Evolutionary conservation across 352 stramenopile genomes (phyloP).

Genomic region (Pythium pyrilobum): DNA sequence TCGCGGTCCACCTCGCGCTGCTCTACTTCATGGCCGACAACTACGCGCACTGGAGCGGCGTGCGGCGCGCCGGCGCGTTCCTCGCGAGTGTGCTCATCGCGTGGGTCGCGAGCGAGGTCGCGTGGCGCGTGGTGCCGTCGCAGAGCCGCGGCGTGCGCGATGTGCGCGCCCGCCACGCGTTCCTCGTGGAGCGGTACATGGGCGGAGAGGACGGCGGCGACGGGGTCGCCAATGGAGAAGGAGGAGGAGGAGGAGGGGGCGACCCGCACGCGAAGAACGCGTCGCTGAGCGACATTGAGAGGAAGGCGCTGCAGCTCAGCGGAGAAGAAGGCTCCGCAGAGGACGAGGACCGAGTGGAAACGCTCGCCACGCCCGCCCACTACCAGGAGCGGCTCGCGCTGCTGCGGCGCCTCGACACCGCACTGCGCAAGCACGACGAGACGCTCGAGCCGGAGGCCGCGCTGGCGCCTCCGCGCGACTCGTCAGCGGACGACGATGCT

Average conservation of each 20-base stretch:
- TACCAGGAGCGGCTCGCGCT: slow-evolving; percentile 11
- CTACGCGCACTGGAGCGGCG: slow-evolving; percentile 13
- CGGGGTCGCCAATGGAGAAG: not conserved
- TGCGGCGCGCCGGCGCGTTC: slow-evolving; percentile 20
- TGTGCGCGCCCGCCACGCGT: slow-evolving; percentile 16
- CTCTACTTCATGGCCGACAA: slow-evolving; percentile 26
- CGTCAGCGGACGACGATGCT: not conserved
- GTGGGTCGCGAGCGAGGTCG: slow-evolving; percentile 15
- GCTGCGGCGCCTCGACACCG: slow-evolving; percentile 15
- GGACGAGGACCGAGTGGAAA: not conserved
- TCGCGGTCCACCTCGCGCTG: slow-evolving; percentile 17
- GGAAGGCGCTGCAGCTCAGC: not conserved
- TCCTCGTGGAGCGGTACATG: slow-evolving; percentile 23
- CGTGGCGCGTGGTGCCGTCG: slow-evolving; percentile 11
- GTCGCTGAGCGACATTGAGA: not conserved
- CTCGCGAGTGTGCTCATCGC: slow-evolving; percentile 11
- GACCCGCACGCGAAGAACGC: too few species aligned
- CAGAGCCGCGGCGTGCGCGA: not conserved
- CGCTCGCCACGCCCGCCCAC: not conserved
- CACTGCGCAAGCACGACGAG: slow-evolving; percentile 6
- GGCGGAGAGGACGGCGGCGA: not conserved
- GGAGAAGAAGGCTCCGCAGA: not conserved
- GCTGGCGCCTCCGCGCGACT: not conserved
- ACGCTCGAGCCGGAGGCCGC: not conserved
- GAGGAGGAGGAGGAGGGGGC: not conserved